Base-by-base conservation (phyloP, 2,329 filamentous ascomycete genomes). In the Magnaporthales sp. region DNA sequence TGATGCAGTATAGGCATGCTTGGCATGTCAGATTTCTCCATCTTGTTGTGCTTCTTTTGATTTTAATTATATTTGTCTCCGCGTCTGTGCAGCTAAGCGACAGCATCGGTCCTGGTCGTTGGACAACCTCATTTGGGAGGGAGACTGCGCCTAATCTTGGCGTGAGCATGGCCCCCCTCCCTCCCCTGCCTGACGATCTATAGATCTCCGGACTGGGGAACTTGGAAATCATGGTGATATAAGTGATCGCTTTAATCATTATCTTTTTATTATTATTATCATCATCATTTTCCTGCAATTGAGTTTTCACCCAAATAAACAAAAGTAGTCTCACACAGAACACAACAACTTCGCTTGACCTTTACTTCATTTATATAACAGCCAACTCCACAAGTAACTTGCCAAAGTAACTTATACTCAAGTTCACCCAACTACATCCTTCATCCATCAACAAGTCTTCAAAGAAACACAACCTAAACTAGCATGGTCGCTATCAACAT, bases 401-500 rank as follows among this genome's bases (percentile, higher is more conserved):
- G 5, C 19, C 19, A n/a, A 4, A 46, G 38, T 46, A 10, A 46
- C n/a, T 10, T 46, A 46, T n/a, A 46, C 19, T 46, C n/a, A n/a
- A n/a, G n/a, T n/a, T n/a, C n/a, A n/a, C n/a, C n/a, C n/a, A n/a
- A n/a, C n/a, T n/a, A n/a, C n/a, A n/a, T n/a, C n/a, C 30, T 46
- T n/a, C 19, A 46, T 46, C 19, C 15, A 6, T 19, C 38, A n/a
- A 46, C 2, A n/a, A 51, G 4, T 38, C 32, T 15, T 15, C 22
- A 11, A 11, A 24, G n/a, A 24, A 24, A 30, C 24, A 27, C 24
- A 6, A 2, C 13, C 13, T 7, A 27, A 60, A 6, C 26, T 60
- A 60, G 56, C 61, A 65, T 65, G 64, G 64, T 60, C 2, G 64
- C 64, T 3, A 65, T 65, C 51, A 10, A 32, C n/a, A 13, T 30